Base-by-base conservation (phyloP, 2,329 filamentous ascomycete genomes). In the Trematosphaeria pertusa region DNA sequence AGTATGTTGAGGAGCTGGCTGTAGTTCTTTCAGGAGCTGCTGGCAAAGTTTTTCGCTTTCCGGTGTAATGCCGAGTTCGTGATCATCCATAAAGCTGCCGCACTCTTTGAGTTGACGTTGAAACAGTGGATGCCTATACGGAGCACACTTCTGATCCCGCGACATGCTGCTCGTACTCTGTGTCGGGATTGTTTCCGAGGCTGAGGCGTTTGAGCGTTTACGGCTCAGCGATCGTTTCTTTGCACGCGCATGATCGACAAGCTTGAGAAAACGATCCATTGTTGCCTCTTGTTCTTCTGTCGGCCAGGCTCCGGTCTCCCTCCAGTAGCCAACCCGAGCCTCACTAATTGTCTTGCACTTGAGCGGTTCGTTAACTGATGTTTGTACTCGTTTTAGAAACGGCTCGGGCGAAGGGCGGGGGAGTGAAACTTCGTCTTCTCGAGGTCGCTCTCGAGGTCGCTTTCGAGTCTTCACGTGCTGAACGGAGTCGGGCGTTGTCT, bases 71-170 rank as follows among this genome's bases (percentile, higher is more conserved):
- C 49, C 46, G 15, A 33, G 20, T 40, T 43, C 34, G 33, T 47
- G 30, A 19, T 52, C 28, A 44, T 34, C 41, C 46, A 54, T 58
- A 45, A 56, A 56, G 37, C 56, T 58, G 20, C 46, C 51, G 31
- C 43, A 31, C 7, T 58, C 52, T 22, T 36, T 51, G 2, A 58
- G 44, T 48, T 50, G 37, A 15, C 22, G n/a, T 42, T 54, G 35
- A 37, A 21, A 56, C 12, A 18, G 37, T 43, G 41, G 49, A 41
- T 56, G 33, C 32, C 32, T 46, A 33, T 57, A 59, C 30, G 54
- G 45, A 35, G 44, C 43, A 43, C 38, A 30, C 44, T 50, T 54
- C 34, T 47, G 38, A 11, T 52, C 46, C 17, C 43, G 46, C 15
- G 51, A 37, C 20, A 45, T 28, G 31, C 44, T 24, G 31, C 37